Evolutionary conservation across 768 basidiomycete genomes (phyloP), one percentile per base, ranked within the genome.

Genomic region (Suillus occidentalis): DNA sequence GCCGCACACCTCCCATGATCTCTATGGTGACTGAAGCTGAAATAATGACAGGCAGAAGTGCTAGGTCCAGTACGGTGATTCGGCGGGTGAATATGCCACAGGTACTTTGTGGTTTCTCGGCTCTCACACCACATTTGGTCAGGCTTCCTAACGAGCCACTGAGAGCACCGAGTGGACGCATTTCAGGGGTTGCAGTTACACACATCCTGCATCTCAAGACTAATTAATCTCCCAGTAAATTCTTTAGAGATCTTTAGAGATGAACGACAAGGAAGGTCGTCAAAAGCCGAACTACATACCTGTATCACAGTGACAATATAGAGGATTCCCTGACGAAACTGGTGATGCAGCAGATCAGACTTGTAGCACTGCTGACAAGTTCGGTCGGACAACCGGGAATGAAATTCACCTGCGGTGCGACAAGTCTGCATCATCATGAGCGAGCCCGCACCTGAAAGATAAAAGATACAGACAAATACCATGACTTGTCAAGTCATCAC

Each of bases 331-430:
- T 16, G 22, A 25, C 3, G 68, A 64, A 83, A 84, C 68, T 93
- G 89, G 70, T 86, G 89, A 70, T 94, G 92, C 18, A 90, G 72
- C 28, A 94, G 69, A 6, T 80, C 76, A 49, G 81, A 84, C 68
- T 94, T 91, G 69, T 89, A 92, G 1, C 92, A 7, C 86, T 91
- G 66, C 89, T 91, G 31, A 94, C 80, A 13, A 92, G 70, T 72
- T 94, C 92, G 45, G 79, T 81, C 5, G 90, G 86, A 31, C 90
- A 81, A 71, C 83, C 83, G 8, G 89, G 87, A 65, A 94, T 85
- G 72, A 92, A 93, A 65, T 79, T 28, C 43, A 90, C 86, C 34
- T 8, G 34, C 8, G 22, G 83, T 82, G 12, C 85, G 86, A 57
- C 89, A 91, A 20, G 94, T 85, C 92, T 93, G 70, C 49, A 66